Evolutionary conservation across 352 stramenopile genomes (phyloP).

Genomic region (Pythium dissotocum): DNA sequence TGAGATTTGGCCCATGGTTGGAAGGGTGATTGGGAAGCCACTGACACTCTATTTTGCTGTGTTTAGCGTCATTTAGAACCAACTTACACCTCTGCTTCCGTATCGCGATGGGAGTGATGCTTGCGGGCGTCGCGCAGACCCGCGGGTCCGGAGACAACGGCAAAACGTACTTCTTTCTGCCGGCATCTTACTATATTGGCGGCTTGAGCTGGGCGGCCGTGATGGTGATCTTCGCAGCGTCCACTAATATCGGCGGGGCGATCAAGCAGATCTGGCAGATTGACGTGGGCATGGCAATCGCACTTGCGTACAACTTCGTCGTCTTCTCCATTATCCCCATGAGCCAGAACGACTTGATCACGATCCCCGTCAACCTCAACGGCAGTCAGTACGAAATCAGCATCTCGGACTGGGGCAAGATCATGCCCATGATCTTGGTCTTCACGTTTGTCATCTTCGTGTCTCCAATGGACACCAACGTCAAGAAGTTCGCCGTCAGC

Average conservation of each 20-base stretch:
- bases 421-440: constrained; percentile 52
- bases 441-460: constrained; percentile 72
- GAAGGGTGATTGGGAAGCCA: background rate
- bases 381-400: constrained; percentile 66
- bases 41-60: background rate
- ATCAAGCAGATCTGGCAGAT: constrained; percentile 76
- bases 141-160: constrained; percentile 27
- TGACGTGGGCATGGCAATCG: constrained; percentile 61
- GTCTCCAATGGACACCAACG: constrained; percentile 60
- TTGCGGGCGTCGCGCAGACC: constrained; percentile 60
- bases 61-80: constrained; percentile 36
- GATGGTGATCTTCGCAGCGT: constrained; percentile 71
- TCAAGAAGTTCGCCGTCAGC: constrained; percentile 78
- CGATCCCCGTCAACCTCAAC: constrained; percentile 49
- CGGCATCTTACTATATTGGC: constrained; percentile 62
- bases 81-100: constrained; percentile 43
- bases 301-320: constrained; percentile 73
- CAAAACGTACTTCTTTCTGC: constrained; percentile 50
- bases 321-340: constrained; percentile 60
- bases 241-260: constrained; percentile 57
- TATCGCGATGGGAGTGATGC: constrained; percentile 56
- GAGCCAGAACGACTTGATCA: constrained; percentile 45
- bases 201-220: constrained; percentile 63
- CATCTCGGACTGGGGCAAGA: constrained; percentile 56
- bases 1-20: constrained; percentile 7